Base-by-base conservation (phyloP, 1,139 yeast species). In the Kurtzmaniella natalensis region DNA sequence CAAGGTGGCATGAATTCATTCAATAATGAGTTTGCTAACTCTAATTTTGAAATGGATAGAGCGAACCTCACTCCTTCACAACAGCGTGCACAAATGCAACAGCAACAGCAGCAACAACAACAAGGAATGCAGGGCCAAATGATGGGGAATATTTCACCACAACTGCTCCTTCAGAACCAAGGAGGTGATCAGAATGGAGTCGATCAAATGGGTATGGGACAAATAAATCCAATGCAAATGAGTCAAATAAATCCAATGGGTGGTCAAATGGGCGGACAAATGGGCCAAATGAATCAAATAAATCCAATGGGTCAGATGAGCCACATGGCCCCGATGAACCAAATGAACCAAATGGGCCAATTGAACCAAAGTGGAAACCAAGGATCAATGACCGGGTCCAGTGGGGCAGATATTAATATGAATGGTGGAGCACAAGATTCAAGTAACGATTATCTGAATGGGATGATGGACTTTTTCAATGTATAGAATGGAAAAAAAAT, bases 391-490 rank as follows among this genome's bases (percentile, higher is more conserved):
- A 11, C 14, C 13, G 26, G 26, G 15, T n/a, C n/a, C n/a, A n/a
- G n/a, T n/a, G n/a, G n/a, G n/a, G 5, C 26, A 7, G 26, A 16
- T 5, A 16, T 23, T 4, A 23, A 23, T 13, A 16, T n/a, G 5
- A 31, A 30, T 19, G 28, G 29, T 8, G 28, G 26, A 11, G 9
- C 8, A 7, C 26, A 23, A 23, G 26, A 23, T 13, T 23, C 26
- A 13, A 11, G 26, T 7, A 23, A 23, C 13, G 26, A 23, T 11
- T 23, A 23, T 11, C 26, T 23, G 26, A 23, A 22, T 15, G 34
- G 27, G 5, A 32, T 35, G 38, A 22, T 35, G 32, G 38, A 35
- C 19, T 35, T 35, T 32, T 31, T 30, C 23, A 34, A 26, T 28
- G 37, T 34, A 34, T 25, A 31, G 25, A 31, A 27, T 32, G 35